Conservation (phyloP, 805 yeast genomes). For the Lipomyces lipofer region DNA sequence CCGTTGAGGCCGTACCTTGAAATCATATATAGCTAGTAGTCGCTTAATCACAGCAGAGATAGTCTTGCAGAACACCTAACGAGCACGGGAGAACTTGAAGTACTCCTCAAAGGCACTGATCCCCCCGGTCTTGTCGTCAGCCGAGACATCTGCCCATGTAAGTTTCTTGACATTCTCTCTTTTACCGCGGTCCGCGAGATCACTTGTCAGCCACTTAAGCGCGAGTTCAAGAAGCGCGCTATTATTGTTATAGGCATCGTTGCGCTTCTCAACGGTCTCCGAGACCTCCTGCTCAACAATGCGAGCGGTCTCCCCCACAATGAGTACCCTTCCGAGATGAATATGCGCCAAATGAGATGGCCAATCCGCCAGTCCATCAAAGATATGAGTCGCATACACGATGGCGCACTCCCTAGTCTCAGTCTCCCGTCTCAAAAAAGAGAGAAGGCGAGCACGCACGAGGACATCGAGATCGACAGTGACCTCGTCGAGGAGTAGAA, state of each 20-base stretch:
- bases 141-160: slow-evolving; percentile 57
- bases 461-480: slow-evolving; percentile 95
- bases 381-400: slow-evolving; percentile 91
- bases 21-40: not conserved
- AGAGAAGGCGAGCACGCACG: slow-evolving; percentile 72
- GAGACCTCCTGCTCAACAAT: slow-evolving; percentile 2
- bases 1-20: slow-evolving; percentile 1
- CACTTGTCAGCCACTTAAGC: slow-evolving; percentile 42
- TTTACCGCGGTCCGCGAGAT: slow-evolving; percentile 53
- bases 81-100: slow-evolving; percentile 30
- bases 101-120: slow-evolving; percentile 29
- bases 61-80: not conserved
- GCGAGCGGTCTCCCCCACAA: slow-evolving; percentile 13
- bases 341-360: slow-evolving; percentile 82
- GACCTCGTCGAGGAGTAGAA: slow-evolving; percentile 88
- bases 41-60: not conserved
- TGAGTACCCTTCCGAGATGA: slow-evolving; percentile 58
- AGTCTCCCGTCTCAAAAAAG: slow-evolving; percentile 75
- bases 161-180: slow-evolving; percentile 49
- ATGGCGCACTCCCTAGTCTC: slow-evolving; percentile 67
- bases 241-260: slow-evolving; percentile 25
- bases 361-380: slow-evolving; percentile 92
- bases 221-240: slow-evolving; percentile 42
- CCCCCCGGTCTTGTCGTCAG: slow-evolving; percentile 30
- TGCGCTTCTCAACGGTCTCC: slow-evolving; percentile 39